Evolutionary conservation across 176 grass and related monocot species (phyloP).

Genomic region (Alopecurus myosuroides): DNA sequence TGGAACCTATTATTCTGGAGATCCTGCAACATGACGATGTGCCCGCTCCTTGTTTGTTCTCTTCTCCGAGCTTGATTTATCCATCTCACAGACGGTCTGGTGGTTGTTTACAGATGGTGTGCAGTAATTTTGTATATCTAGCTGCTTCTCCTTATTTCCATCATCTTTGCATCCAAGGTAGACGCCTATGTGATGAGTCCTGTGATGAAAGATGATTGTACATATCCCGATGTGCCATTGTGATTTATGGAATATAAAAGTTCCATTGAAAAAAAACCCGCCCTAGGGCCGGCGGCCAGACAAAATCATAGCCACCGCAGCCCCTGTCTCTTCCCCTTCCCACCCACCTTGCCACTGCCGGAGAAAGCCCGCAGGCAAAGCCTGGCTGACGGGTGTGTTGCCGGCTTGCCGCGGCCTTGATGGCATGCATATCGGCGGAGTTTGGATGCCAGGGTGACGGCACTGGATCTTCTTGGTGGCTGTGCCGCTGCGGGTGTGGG

Average conservation of each 20-base stretch:
- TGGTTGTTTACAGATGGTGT: conserved; percentile 56
- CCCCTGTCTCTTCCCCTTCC: too few relatives aligned
- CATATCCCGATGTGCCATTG: conserved; percentile 23
- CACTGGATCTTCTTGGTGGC: too few relatives aligned
- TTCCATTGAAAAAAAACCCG: too few relatives aligned
- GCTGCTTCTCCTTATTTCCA: conserved; percentile 19
- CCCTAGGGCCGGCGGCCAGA: too few relatives aligned
- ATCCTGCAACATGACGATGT: conserved; percentile 3
- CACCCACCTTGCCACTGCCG: too few relatives aligned
- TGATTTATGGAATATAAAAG: conserved; percentile 24
- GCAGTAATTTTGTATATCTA: conserved; percentile 72
- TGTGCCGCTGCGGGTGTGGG: too few relatives aligned
- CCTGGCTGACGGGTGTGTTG: too few relatives aligned
- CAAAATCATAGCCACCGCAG: too few relatives aligned
- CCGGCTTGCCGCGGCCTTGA: too few relatives aligned
- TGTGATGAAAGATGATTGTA: conserved; percentile 50
- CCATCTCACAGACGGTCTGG: conserved; percentile 33
- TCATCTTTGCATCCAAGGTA: conserved; percentile 34
- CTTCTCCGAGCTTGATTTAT: conserved; percentile 26
- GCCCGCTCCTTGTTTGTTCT: neutral
- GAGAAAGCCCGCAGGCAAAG: too few relatives aligned
- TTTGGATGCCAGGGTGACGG: too few relatives aligned
- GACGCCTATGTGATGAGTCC: neutral
- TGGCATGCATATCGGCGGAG: too few relatives aligned
- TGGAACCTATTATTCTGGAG: conserved; percentile 21